A percentile compares a stretch with the other conserved stretches of the same genome.
Conservation (phyloP, 495 filamentous ascomycete species). For the Aspergillus kassunensis region DNA sequence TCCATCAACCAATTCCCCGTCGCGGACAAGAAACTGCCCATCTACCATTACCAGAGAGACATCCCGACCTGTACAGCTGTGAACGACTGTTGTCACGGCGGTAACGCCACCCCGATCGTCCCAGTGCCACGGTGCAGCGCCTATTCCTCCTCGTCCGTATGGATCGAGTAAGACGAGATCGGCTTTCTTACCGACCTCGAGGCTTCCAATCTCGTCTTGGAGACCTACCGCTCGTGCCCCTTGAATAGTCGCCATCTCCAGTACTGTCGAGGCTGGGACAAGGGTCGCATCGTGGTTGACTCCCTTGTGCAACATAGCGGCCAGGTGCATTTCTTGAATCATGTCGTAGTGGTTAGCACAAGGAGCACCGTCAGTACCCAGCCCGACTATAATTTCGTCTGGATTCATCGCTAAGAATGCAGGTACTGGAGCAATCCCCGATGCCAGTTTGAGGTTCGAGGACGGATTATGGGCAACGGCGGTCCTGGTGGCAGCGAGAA, state of each 20-base stretch:
- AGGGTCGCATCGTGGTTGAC: conserved; percentile 39
- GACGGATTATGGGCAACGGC: conserved; percentile 48
- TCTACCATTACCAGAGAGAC: conserved; percentile 46
- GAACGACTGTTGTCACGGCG: conserved; percentile 44
- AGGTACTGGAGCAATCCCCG: conserved; percentile 44
- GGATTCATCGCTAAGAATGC: conserved; percentile 22
- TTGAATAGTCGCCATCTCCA: conserved; percentile 51
- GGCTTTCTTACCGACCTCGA: conserved; percentile 52
- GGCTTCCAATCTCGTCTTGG: conserved; percentile 42
- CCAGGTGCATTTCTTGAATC: conserved; percentile 49
- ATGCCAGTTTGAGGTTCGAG: conserved; percentile 48
- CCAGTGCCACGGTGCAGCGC: conserved; percentile 8
- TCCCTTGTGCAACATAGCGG: conserved; percentile 48
- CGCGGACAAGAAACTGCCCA: conserved; percentile 24
- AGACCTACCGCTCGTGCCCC: conserved; percentile 47
- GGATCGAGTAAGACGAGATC: conserved; percentile 49
- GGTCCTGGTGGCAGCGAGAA: conserved; percentile 34
- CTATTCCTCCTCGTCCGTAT: conserved; percentile 6
- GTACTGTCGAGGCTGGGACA: conserved; percentile 39
- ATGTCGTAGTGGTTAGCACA: conserved; percentile 50
- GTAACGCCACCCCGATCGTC: conserved; percentile 21
- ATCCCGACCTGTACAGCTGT: conserved; percentile 46
- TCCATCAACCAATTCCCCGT: conserved; percentile 23
- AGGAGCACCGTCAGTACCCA: conserved; percentile 49
- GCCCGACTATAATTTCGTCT: conserved; percentile 33